phyloP scores from a whole-genome alignment of 1,284 basidiomycete genomes.

The Flammula alnicola region DNA sequence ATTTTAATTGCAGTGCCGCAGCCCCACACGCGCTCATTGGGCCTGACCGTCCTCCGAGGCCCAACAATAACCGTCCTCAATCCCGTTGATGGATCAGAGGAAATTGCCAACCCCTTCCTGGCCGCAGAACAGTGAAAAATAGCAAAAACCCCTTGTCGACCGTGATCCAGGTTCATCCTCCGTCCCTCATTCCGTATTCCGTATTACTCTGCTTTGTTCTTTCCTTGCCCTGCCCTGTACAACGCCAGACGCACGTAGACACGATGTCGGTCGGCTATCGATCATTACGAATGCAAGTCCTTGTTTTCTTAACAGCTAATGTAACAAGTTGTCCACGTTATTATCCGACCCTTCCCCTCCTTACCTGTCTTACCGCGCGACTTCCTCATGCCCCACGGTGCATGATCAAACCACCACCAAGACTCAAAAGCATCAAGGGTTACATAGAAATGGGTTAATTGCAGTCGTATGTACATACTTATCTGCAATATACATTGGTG shows the following conservation, averaged over 20 bases:
- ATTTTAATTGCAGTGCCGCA: slow-evolving; percentile 63
- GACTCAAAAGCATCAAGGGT: too few relatives aligned
- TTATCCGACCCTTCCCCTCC: too few relatives aligned
- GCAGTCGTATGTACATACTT: too few relatives aligned
- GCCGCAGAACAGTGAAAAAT: slow-evolving; percentile 41
- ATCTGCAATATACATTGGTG: too few relatives aligned
- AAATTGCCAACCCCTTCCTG: slow-evolving; percentile 85
- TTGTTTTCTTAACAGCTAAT: too few relatives aligned
- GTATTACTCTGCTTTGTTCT: not conserved
- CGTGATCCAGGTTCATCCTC: too few relatives aligned
- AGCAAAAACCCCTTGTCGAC: too few relatives aligned
- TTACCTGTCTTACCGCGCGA: too few relatives aligned
- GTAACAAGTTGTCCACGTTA: too few relatives aligned
- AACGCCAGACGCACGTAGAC: not conserved
- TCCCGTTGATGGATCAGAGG: slow-evolving; percentile 91
- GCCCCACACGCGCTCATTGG: slow-evolving; percentile 69
- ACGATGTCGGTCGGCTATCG: not conserved
- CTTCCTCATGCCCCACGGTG: too few relatives aligned
- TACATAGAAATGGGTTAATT: too few relatives aligned
- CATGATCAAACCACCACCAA: too few relatives aligned
- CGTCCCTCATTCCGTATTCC: not conserved
- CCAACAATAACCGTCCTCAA: slow-evolving; percentile 92
- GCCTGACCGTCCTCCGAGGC: slow-evolving; percentile 87
- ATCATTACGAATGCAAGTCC: not conserved
- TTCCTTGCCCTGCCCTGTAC: not conserved